Conservation (phyloP, 805 yeast species). For the Kuraishia piskuri region DNA sequence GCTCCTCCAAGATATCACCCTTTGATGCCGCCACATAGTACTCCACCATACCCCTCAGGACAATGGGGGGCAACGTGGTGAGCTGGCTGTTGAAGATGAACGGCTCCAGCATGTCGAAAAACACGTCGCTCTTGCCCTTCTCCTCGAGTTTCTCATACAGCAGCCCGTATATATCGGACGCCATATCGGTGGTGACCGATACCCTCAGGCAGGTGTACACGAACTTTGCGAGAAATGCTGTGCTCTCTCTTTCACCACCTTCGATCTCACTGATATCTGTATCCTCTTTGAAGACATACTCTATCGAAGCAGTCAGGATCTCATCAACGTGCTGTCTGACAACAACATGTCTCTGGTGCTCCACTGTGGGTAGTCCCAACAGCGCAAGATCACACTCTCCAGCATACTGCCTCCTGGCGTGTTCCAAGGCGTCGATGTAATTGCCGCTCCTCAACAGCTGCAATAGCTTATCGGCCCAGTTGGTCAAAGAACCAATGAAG, state of each 20-base stretch:
- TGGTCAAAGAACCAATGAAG: slow-evolving; percentile 47
- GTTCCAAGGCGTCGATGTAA: slow-evolving; percentile 47
- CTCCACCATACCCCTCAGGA: slow-evolving; percentile 55
- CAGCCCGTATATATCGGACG: slow-evolving; percentile 30
- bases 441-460: slow-evolving; percentile 36
- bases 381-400: slow-evolving; percentile 41
- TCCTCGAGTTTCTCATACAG: slow-evolving; percentile 34
- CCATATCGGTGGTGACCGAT: slow-evolving; percentile 26
- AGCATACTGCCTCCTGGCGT: slow-evolving; percentile 43
- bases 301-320: slow-evolving; percentile 45
- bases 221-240: slow-evolving; percentile 20
- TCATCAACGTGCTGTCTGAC: slow-evolving; percentile 49
- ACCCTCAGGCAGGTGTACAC: slow-evolving; percentile 31
- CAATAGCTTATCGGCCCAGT: slow-evolving; percentile 63
- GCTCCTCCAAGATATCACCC: slow-evolving; percentile 49
- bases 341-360: slow-evolving; percentile 31
- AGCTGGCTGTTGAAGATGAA: slow-evolving; percentile 41
- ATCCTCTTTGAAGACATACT: slow-evolving; percentile 26
- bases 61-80: slow-evolving; percentile 45
- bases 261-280: slow-evolving; percentile 3
- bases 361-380: slow-evolving; percentile 47
- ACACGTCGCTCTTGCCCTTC: slow-evolving; percentile 26
- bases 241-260: slow-evolving; percentile 2
- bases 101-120: slow-evolving; percentile 44
- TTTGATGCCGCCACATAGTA: slow-evolving; percentile 31